Conservation (phyloP, 768 basidiomycete species). For the Leccinum uliginosum region DNA sequence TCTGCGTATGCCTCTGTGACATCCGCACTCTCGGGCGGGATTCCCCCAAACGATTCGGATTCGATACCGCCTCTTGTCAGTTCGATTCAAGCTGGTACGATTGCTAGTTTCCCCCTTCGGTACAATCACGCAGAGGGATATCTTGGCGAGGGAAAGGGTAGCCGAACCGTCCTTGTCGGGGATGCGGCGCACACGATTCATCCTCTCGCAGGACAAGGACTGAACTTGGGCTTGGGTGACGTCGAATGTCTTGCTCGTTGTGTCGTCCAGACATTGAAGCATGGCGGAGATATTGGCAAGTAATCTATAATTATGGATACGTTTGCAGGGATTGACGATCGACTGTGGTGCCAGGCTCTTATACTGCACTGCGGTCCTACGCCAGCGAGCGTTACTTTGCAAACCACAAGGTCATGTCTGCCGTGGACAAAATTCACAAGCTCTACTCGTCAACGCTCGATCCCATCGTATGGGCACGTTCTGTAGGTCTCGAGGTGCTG, state of each 20-base stretch:
- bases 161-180: constrained; percentile 83
- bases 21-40: constrained; percentile 35
- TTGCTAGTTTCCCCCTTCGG: constrained; percentile 87
- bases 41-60: constrained; percentile 60
- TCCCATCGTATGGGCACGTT: constrained; percentile 82
- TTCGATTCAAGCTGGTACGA: constrained; percentile 62
- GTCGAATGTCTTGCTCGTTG: constrained; percentile 66
- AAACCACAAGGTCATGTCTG: constrained; percentile 83
- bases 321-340: neutral
- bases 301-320: neutral
- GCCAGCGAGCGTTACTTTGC: constrained; percentile 75
- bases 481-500: constrained; percentile 82
- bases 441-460: constrained; percentile 66
- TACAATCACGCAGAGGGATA: constrained; percentile 86
- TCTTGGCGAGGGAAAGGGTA: constrained; percentile 62
- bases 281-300: constrained; percentile 83
- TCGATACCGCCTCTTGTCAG: constrained; percentile 71
- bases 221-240: constrained; percentile 92
- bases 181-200: constrained; percentile 96
- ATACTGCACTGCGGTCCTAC: constrained; percentile 72
- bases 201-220: constrained; percentile 92
- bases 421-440: constrained; percentile 87
- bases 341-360: constrained; percentile 51
- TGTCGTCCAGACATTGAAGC: constrained; percentile 50
- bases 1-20: constrained; percentile 59